phyloP scores from a whole-genome alignment of 2,329 filamentous ascomycete genomes.

The Dichotomopilus funicola region DNA sequence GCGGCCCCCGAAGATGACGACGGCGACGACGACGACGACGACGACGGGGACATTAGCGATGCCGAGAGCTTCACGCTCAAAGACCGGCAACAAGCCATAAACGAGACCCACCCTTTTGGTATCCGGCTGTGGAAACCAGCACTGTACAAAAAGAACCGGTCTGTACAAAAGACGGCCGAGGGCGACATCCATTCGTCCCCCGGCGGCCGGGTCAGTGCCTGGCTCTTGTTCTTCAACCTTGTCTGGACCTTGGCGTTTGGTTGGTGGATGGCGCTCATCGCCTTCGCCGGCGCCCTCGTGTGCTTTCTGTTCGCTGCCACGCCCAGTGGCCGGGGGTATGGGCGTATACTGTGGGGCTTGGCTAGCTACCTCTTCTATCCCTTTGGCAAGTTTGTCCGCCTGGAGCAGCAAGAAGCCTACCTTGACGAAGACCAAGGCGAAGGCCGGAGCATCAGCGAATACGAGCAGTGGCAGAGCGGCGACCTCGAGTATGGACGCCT shows the following conservation, averaged over 20 bases:
- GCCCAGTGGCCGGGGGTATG: slow-evolving; percentile 78
- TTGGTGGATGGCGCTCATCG: slow-evolving; percentile 85
- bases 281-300: slow-evolving; percentile 64
- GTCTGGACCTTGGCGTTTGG: slow-evolving; percentile 89
- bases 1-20: slow-evolving; percentile 38
- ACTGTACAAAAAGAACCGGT: slow-evolving; percentile 93
- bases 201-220: slow-evolving; percentile 75
- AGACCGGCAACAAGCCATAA: slow-evolving; percentile 95
- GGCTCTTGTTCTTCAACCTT: slow-evolving; percentile 82
- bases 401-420: slow-evolving; percentile 92
- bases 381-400: slow-evolving; percentile 90
- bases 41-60: slow-evolving; percentile 66
- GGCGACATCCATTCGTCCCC: slow-evolving; percentile 95
- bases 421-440: slow-evolving; percentile 91
- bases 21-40: slow-evolving; percentile 64
- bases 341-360: slow-evolving; percentile 75
- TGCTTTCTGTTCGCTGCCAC: slow-evolving; percentile 76
- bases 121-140: slow-evolving; percentile 99
- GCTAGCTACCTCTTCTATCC: slow-evolving; percentile 88
- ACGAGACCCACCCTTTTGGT: slow-evolving; percentile 96
- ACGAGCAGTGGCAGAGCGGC: slow-evolving; percentile 97
- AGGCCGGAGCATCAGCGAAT: slow-evolving; percentile 94
- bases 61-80: slow-evolving; percentile 97
- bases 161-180: slow-evolving; percentile 92
- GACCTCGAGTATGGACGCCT: slow-evolving; percentile 92